These are phyloP conservation scores for Starmera amethionina DNA, from an alignment of 805 yeast species.

Conservation along the genomic window DNA sequence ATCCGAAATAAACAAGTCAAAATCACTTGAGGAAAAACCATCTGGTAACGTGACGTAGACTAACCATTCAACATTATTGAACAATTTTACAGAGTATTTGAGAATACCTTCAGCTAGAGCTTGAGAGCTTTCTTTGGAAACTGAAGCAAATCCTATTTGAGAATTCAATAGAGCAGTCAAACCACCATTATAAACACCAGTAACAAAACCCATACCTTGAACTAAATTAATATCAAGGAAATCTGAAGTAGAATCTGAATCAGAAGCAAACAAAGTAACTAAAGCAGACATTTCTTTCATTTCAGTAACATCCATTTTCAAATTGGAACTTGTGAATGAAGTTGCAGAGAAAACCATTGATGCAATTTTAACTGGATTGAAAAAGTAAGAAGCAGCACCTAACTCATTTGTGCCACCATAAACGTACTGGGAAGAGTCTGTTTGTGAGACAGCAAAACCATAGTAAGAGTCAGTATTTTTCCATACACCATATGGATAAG, in stretches of 20 bases:
- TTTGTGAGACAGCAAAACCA: slow-evolving; percentile 59
- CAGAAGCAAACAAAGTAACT: slow-evolving; percentile 27
- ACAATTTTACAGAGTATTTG: slow-evolving; percentile 45
- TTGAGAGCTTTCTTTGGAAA: slow-evolving; percentile 25
- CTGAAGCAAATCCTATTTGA: slow-evolving; percentile 32
- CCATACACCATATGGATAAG: slow-evolving; percentile 61
- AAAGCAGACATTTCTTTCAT: slow-evolving; percentile 43
- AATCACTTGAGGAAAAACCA: slow-evolving; percentile 16
- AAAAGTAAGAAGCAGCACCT: slow-evolving; percentile 33
- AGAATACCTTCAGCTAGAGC: slow-evolving; percentile 26
- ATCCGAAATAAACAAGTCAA: slow-evolving; percentile 23
- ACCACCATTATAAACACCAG: slow-evolving; percentile 39
- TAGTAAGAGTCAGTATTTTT: slow-evolving; percentile 33
- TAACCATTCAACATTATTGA: slow-evolving; percentile 39
- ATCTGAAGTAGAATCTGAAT: slow-evolving; percentile 19
- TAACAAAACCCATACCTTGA: slow-evolving; percentile 51
- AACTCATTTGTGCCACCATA: slow-evolving; percentile 38
- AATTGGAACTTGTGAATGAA: slow-evolving; percentile 29
- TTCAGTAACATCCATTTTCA: slow-evolving; percentile 32
- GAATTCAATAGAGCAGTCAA: slow-evolving; percentile 37
- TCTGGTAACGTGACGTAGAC: slow-evolving; percentile 36
- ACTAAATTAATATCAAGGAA: slow-evolving; percentile 40
- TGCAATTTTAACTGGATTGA: slow-evolving; percentile 46
- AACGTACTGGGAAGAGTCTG: slow-evolving; percentile 31
- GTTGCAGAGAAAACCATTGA: slow-evolving; percentile 48